These are phyloP conservation scores for Dictyophora rubrovolvata DNA, from an alignment of 768 basidiomycete genomes.

Conservation along the genomic window DNA sequence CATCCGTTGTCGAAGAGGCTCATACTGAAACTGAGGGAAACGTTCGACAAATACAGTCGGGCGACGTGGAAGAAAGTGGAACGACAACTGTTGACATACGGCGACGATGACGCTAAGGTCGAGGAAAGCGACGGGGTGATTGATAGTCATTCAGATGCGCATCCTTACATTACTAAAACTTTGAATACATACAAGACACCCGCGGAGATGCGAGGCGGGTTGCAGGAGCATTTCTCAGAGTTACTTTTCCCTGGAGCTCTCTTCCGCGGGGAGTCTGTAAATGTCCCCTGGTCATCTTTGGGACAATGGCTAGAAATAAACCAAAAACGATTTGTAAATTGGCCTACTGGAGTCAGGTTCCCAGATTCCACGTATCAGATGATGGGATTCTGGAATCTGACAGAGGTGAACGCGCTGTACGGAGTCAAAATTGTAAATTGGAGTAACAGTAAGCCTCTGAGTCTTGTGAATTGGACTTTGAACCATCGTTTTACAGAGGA, in stretches of 20 bases:
- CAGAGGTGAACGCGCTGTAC: background rate
- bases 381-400: background rate
- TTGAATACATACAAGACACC: background rate
- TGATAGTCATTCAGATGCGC: background rate
- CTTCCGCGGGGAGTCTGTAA: background rate
- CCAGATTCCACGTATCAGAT: background rate
- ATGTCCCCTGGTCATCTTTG: background rate
- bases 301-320: background rate
- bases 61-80: background rate
- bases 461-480: background rate
- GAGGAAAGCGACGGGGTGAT: background rate
- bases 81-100: background rate
- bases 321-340: background rate
- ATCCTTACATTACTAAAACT: background rate
- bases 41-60: background rate
- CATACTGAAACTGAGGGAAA: background rate
- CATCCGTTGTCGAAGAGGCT: background rate
- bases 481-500: background rate
- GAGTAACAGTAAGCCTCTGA: background rate
- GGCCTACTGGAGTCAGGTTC: background rate
- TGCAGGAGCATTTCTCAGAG: background rate
- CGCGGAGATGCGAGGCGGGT: background rate
- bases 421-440: background rate
- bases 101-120: background rate
- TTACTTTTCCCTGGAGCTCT: background rate